phyloP scores from a whole-genome alignment of 345 rosid genomes.

The Garcia nutans region DNA sequence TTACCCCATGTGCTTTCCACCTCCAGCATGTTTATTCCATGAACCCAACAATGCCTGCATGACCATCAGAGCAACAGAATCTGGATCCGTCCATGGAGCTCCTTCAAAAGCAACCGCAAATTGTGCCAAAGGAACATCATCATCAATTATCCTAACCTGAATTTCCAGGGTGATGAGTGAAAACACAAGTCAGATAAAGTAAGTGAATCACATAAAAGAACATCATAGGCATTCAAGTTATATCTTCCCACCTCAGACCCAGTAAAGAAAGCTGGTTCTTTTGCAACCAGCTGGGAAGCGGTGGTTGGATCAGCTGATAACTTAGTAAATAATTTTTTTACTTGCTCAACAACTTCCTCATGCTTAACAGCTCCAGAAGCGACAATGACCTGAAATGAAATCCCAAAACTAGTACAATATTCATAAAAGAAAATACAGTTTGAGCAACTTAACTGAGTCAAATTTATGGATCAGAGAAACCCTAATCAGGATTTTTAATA shows the following conservation, averaged over 20 bases:
- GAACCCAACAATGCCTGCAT: slow-evolving; percentile 99
- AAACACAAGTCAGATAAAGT: background rate
- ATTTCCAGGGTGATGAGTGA: background rate
- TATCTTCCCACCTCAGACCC: slow-evolving; percentile 83
- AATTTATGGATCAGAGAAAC: background rate
- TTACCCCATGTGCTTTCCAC: slow-evolving; percentile 99
- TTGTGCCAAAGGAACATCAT: slow-evolving; percentile 94
- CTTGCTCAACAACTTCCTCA: slow-evolving; percentile 91
- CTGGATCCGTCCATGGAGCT: slow-evolving; percentile 99
- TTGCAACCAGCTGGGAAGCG: slow-evolving; percentile 76
- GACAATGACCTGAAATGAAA: slow-evolving; percentile 65
- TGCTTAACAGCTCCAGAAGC: slow-evolving; percentile 99
- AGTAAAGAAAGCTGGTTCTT: slow-evolving; percentile 84
- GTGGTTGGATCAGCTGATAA: slow-evolving; percentile 80
- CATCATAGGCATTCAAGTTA: slow-evolving; percentile 4
- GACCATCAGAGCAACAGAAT: slow-evolving; percentile 91
- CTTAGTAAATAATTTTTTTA: slow-evolving; percentile 74
- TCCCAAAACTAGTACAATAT: background rate
- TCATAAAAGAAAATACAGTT: background rate
- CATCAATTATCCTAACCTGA: slow-evolving; percentile 93
- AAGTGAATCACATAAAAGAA: background rate
- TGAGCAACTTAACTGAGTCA: background rate
- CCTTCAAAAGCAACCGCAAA: slow-evolving; percentile 96
- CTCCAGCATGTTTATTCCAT: slow-evolving; percentile 79
- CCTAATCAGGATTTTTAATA: slow-evolving; percentile 26